A percentile compares a stretch with the other conserved stretches of the same genome.
Evolutionary conservation across 2,329 filamentous ascomycete species (phyloP).

Genomic region (Venturia carpophila): DNA sequence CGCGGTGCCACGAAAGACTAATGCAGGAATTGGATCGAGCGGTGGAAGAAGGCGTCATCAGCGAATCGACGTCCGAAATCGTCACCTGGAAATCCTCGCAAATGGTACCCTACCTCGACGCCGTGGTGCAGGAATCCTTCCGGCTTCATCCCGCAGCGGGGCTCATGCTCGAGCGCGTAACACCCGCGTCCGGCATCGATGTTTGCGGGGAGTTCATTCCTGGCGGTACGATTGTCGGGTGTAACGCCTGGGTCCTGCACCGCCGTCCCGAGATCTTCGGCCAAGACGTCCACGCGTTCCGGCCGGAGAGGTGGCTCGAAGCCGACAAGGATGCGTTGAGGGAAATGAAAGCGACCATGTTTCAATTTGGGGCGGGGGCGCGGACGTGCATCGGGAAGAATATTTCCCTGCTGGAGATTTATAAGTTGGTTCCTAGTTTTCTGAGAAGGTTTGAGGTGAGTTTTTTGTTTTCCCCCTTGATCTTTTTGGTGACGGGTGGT

Average conservation of each 20-base stretch:
- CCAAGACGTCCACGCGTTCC: conserved; percentile 54
- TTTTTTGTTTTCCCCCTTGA: conserved; percentile 20
- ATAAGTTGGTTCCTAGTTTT: conserved; percentile 48
- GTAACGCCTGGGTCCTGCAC: conserved; percentile 68
- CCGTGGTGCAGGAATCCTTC: conserved; percentile 70
- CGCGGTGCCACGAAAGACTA: conserved; percentile 46
- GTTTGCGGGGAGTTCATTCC: conserved; percentile 56
- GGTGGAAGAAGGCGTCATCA: conserved; percentile 42
- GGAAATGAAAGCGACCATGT: conserved; percentile 62
- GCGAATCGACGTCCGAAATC: conserved; percentile 42
- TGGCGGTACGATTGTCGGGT: conserved; percentile 66
- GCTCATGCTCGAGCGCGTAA: conserved; percentile 64
- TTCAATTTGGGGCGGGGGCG: conserved; percentile 65
- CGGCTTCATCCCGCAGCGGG: conserved; percentile 67
- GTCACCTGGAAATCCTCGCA: conserved; percentile 65
- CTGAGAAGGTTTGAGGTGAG: conserved; percentile 55
- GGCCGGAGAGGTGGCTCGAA: conserved; percentile 60
- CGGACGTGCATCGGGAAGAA: conserved; percentile 59
- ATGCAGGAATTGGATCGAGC: conserved; percentile 56
- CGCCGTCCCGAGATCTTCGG: conserved; percentile 61
- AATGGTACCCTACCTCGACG: conserved; percentile 66
- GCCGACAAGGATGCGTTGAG: conserved; percentile 48
- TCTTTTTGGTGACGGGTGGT: background rate
- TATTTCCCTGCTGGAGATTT: conserved; percentile 42
- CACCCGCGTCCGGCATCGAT: conserved; percentile 55